Evolutionary conservation across 2,329 filamentous ascomycete species (phyloP).

Genomic region (Cryphonectria naterciae): DNA sequence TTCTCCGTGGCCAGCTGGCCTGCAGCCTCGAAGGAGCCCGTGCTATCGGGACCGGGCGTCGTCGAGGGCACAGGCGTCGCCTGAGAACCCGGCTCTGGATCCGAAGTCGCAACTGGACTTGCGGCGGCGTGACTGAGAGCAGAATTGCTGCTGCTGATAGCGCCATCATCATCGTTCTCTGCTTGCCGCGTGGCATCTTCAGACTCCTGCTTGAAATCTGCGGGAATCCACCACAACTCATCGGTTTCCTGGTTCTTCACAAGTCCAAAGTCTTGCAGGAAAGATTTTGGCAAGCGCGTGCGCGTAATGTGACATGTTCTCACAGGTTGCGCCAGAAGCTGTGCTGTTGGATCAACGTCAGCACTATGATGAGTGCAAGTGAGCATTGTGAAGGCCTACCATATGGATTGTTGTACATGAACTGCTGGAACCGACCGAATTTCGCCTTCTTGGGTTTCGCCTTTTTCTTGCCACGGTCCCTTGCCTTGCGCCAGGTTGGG

Average conservation of each 20-base stretch:
- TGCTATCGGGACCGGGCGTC: background rate
- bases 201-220: conserved; percentile 25
- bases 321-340: conserved; percentile 63
- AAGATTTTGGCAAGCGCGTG: conserved; percentile 58
- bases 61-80: background rate
- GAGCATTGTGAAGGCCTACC: conserved; percentile 48
- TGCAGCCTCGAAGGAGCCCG: background rate
- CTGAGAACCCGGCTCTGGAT: background rate
- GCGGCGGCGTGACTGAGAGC: background rate
- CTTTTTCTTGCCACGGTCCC: conserved; percentile 45
- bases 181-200: conserved; percentile 9
- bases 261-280: conserved; percentile 65
- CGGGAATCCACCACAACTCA: conserved; percentile 60
- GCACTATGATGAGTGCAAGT: conserved; percentile 6
- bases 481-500: conserved; percentile 51
- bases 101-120: background rate
- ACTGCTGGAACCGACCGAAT: conserved; percentile 54
- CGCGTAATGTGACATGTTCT: conserved; percentile 59
- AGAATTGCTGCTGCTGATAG: background rate
- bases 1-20: background rate
- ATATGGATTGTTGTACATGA: conserved; percentile 65
- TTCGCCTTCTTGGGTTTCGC: conserved; percentile 39
- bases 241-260: conserved; percentile 58
- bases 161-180: background rate
- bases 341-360: conserved; percentile 48